Conservation (phyloP, 78 protist genomes). For the Speleostelium caveatum region DNA sequence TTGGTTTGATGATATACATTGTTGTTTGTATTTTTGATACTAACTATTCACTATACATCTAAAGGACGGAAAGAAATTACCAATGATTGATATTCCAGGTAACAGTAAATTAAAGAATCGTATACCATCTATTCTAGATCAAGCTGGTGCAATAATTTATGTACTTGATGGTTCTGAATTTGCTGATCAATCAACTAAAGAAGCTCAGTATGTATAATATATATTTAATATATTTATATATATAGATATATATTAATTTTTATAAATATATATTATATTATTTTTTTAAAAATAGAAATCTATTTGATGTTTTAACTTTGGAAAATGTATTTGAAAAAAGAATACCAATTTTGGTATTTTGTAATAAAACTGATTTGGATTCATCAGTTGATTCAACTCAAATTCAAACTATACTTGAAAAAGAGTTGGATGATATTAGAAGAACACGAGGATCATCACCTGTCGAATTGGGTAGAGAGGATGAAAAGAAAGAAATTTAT, state of each 20-base stretch:
- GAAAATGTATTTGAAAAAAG: constrained; percentile 22
- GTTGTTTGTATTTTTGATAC: no score
- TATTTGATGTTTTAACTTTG: constrained; percentile 51
- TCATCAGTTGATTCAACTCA: constrained; percentile 5
- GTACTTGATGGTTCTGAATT: constrained; percentile 37
- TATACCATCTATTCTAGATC: constrained; percentile 18
- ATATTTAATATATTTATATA: not conserved
- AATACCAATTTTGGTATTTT: constrained; percentile 53
- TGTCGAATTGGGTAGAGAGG: constrained; percentile 36
- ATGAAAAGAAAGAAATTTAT: constrained; percentile 37
- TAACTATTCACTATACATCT: no score
- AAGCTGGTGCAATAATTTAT: constrained; percentile 30
- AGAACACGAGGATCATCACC: constrained; percentile 70
- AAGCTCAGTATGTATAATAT: constrained; percentile 59
- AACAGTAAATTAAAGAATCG: constrained; percentile 26
- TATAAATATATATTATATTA: no score
- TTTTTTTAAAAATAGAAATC: constrained; percentile 7
- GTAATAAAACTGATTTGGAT: constrained; percentile 44
- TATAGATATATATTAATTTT: not conserved
- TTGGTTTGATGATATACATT: no score
- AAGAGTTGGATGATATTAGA: constrained; percentile 67
- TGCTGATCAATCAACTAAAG: constrained; percentile 30
- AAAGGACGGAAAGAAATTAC: constrained; percentile 26
- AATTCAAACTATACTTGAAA: constrained; percentile 26
- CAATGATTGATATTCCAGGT: constrained; percentile 61